Conservation (phyloP, 192 early-diverging fungal genomes). For the Irineochytrium annulatum region DNA sequence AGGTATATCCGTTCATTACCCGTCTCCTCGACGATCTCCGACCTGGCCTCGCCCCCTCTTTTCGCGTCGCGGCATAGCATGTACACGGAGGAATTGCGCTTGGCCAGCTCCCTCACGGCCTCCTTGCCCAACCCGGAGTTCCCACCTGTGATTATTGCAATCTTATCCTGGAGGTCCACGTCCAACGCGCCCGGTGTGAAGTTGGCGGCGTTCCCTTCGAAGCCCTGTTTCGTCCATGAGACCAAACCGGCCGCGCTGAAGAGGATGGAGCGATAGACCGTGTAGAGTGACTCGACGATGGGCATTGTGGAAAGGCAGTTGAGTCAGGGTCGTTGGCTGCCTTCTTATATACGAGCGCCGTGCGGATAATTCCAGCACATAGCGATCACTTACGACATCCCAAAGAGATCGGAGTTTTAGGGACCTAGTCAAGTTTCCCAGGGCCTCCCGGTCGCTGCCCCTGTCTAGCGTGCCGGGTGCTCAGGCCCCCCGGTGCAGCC, state of each 20-base stretch:
- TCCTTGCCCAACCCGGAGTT: slow-evolving; percentile 10
- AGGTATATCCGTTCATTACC: not conserved
- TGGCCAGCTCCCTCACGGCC: slow-evolving; percentile 4
- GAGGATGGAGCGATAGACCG: slow-evolving; percentile 5
- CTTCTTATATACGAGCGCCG: no score
- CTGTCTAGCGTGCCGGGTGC: no score
- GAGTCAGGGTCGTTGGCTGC: no score
- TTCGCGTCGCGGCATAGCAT: slow-evolving; percentile 6
- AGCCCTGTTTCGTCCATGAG: slow-evolving; percentile 9
- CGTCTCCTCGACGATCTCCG: not conserved
- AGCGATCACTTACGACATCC: no score
- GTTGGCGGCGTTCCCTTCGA: not conserved
- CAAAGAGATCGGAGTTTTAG: no score
- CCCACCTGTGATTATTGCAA: slow-evolving; percentile 11
- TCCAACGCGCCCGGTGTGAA: slow-evolving; percentile 9
- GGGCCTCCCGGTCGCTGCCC: no score
- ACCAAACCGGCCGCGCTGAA: slow-evolving; percentile 1
- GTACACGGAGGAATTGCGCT: slow-evolving; percentile 7
- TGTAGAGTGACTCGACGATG: not conserved
- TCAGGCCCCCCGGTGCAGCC: no score
- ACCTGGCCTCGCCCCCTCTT: not conserved
- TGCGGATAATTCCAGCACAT: no score
- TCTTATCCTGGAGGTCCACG: not conserved
- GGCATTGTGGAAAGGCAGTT: not conserved
- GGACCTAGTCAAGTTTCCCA: no score